These are phyloP conservation scores for Mercurialis annua DNA, from an alignment of 345 rosid species.

Conservation along the genomic window DNA sequence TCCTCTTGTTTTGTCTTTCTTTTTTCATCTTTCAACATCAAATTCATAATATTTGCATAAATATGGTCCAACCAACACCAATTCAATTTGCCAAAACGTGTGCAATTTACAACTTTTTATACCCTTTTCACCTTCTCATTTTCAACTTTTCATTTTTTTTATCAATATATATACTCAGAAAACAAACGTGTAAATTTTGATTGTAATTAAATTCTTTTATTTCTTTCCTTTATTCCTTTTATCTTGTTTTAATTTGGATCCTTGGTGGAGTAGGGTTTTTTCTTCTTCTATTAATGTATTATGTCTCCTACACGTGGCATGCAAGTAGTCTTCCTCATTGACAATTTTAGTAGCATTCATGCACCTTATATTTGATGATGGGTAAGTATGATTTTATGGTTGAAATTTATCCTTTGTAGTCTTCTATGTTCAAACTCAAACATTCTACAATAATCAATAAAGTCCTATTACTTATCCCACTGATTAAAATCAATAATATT, in stretches of 20 bases:
- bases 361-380: not conserved
- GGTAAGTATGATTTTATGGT: no score
- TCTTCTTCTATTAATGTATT: not conserved
- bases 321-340: not conserved
- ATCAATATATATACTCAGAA: no score
- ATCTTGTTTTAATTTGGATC: not conserved
- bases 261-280: not conserved
- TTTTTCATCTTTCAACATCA: not conserved
- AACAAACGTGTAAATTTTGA: not conserved
- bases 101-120: not conserved
- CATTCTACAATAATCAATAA: no score
- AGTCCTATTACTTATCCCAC: no score
- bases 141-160: not conserved
- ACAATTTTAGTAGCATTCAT: not conserved
- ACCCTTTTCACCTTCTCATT: not conserved
- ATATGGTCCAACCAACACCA: not conserved
- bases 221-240: not conserved
- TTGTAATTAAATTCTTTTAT: no score
- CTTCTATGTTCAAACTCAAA: no score
- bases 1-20: not conserved
- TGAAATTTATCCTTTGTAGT: no score
- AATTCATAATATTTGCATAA: no score
- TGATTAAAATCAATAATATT: no score
- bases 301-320: constrained; percentile 3
- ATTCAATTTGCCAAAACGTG: not conserved